Evolutionary conservation across 192 early-diverging fungal species (phyloP), one percentile per base, ranked within the genome.

Genomic region (Gamsiella multidivaricata): DNA sequence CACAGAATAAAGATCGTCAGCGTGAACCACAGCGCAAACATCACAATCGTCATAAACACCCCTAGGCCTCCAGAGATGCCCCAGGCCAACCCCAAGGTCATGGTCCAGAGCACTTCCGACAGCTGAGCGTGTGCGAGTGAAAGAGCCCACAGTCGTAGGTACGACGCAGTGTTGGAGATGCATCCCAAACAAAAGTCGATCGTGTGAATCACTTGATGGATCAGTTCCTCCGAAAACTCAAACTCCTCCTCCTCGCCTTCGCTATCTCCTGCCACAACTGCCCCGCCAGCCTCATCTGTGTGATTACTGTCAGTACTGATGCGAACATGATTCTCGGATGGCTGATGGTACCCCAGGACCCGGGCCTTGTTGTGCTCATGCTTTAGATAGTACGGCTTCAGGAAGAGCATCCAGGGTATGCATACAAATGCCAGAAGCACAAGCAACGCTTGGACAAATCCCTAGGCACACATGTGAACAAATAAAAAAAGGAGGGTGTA

Each of bases 91-190:
- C 83, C 85, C n/a, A 97, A 41, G 3, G 94, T 91, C 98, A 98
- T 99, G 11, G 90, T 86, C 96, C 96, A 99, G 49, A 98, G 83
- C 10, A 99, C 98, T 79, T 95, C 94, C 0, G 98, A 99, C 34
- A 99, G 82, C 86, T 99, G 98, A 39, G 96, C 96, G 72, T 99
- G 98, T 2, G 98, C 98, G 36, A 99, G 88, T 26, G 96, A 97
- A 56, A 99, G 80, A 49, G 98, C 98, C 98, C 98, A 99, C 42
- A 99, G 89, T 69, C 98, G 96, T 57, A 99, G 90, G 75, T 99
- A 99, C 20, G 96, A 97, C 1, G 98, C 98, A 3, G 98, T 99
- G 86, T 99, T 97, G 42, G 98, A 99, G 65, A 99, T 97, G 43
- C 94, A 94, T 57, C 90, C 89, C 55, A 99, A 88, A 70, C 94